phyloP scores from a whole-genome alignment of 1,139 yeast genomes.

The Schwanniomyces etchellsii region DNA sequence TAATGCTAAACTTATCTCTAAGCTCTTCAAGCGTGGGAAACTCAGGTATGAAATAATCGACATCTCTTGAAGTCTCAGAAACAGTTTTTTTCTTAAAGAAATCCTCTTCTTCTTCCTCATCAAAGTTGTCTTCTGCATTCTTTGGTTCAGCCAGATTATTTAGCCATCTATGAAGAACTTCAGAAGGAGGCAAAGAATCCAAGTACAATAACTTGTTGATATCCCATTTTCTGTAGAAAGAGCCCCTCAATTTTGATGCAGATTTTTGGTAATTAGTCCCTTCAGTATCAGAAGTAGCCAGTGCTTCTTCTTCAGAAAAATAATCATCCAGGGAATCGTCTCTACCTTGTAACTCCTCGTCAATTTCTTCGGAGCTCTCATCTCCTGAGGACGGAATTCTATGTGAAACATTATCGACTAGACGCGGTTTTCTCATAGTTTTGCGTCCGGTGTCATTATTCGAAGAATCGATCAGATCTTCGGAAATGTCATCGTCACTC shows the following conservation, averaged over 20 bases:
- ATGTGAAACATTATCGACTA: slow-evolving; percentile 23
- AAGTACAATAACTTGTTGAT: slow-evolving; percentile 75
- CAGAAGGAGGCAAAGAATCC: too few relatives aligned
- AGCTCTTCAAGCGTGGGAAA: slow-evolving; percentile 48
- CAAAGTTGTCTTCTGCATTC: too few relatives aligned
- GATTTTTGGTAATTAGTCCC: slow-evolving; percentile 30
- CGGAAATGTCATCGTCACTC: slow-evolving; percentile 17
- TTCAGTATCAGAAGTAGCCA: too few relatives aligned
- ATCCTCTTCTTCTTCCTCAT: slow-evolving; percentile 38
- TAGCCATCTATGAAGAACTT: too few relatives aligned
- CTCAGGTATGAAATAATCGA: slow-evolving; percentile 27
- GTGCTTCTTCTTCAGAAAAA: slow-evolving; percentile 35
- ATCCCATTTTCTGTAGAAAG: slow-evolving; percentile 56
- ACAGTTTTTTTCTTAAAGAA: slow-evolving; percentile 58
- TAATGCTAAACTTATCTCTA: slow-evolving; percentile 47
- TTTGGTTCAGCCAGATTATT: too few relatives aligned
- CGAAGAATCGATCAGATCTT: slow-evolving; percentile 13
- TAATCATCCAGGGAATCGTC: slow-evolving; percentile 43
- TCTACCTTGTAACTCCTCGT: slow-evolving; percentile 42
- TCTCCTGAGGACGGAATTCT: slow-evolving; percentile 16
- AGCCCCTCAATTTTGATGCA: slow-evolving; percentile 43
- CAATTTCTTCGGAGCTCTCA: slow-evolving; percentile 39
- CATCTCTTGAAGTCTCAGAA: slow-evolving; percentile 17
- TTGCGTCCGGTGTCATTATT: slow-evolving; percentile 49
- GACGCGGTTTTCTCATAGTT: slow-evolving; percentile 52